These are phyloP conservation scores for Afroboletus lepidellus DNA, from an alignment of 1,284 basidiomycete species.

Conservation along the genomic window DNA sequence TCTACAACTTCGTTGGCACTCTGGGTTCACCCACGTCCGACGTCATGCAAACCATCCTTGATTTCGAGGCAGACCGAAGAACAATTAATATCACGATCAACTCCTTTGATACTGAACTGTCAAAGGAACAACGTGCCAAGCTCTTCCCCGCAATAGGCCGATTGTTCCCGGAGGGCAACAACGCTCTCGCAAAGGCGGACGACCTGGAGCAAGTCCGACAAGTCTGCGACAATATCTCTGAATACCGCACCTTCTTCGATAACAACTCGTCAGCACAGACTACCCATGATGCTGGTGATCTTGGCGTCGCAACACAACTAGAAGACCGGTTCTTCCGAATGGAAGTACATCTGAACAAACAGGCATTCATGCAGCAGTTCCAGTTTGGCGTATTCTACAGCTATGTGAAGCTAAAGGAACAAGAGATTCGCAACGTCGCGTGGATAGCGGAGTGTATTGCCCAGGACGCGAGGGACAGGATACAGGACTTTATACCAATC, in stretches of 20 bases:
- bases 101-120: conserved; percentile 93
- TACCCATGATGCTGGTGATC: conserved; percentile 47
- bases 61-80: conserved; percentile 96
- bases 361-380: conserved; percentile 93
- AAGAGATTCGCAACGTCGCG: conserved; percentile 95
- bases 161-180: conserved; percentile 95
- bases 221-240: conserved; percentile 85
- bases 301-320: conserved; percentile 63
- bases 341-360: conserved; percentile 93
- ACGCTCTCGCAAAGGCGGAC: conserved; percentile 89
- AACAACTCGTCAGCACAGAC: conserved; percentile 42
- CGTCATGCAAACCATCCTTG: conserved; percentile 86
- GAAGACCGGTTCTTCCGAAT: conserved; percentile 96
- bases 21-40: conserved; percentile 86
- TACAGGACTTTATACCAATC: conserved; percentile 90
- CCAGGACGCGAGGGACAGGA: conserved; percentile 90
- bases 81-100: conserved; percentile 99
- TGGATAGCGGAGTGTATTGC: conserved; percentile 99
- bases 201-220: conserved; percentile 92
- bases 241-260: conserved; percentile 92
- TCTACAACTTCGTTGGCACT: conserved; percentile 80
- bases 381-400: conserved; percentile 92
- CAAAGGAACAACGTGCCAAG: conserved; percentile 94
- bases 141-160: conserved; percentile 94
- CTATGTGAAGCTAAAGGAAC: conserved; percentile 97